A percentile compares a stretch with the other conserved stretches of the same genome.
Conservation (phyloP, 1,284 basidiomycete species). For the Hortiboletus rubellus region DNA sequence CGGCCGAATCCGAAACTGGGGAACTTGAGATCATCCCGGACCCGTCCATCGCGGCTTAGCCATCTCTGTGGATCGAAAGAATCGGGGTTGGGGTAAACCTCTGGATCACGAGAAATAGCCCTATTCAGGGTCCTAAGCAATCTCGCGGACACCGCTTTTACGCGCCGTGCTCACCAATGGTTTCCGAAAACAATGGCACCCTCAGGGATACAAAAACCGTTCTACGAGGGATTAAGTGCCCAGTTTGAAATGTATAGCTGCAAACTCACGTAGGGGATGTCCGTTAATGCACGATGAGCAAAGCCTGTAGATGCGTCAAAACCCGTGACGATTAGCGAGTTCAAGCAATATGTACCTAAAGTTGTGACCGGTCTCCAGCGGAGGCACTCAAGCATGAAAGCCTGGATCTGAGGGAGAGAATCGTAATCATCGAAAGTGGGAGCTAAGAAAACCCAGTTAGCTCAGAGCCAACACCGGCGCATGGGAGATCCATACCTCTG, state of each 20-base stretch:
- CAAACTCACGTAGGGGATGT: slow-evolving; percentile 32
- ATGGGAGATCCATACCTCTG: slow-evolving; percentile 30
- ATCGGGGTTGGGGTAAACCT: slow-evolving; percentile 30
- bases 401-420: slow-evolving; percentile 40
- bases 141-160: too few relatives aligned
- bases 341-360: slow-evolving; percentile 19
- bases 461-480: not conserved
- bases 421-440: slow-evolving; percentile 43
- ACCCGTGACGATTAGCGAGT: not conserved
- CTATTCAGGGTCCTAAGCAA: slow-evolving; percentile 14
- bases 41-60: slow-evolving; percentile 24
- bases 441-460: slow-evolving; percentile 24
- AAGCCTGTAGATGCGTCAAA: slow-evolving; percentile 27
- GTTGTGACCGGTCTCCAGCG: slow-evolving; percentile 47
- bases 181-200: slow-evolving; percentile 37
- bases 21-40: slow-evolving; percentile 34
- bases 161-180: slow-evolving; percentile 26
- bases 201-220: slow-evolving; percentile 30
- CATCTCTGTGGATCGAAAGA: slow-evolving; percentile 33
- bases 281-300: slow-evolving; percentile 29
- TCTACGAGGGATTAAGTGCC: slow-evolving; percentile 20
- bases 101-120: slow-evolving; percentile 35
- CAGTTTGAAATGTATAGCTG: not conserved
- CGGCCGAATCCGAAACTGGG: slow-evolving; percentile 36
- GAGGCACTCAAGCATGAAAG: slow-evolving; percentile 46